Evolutionary conservation across 306 rosid species (phyloP).

Genomic region (Lathyrus sativus): DNA sequence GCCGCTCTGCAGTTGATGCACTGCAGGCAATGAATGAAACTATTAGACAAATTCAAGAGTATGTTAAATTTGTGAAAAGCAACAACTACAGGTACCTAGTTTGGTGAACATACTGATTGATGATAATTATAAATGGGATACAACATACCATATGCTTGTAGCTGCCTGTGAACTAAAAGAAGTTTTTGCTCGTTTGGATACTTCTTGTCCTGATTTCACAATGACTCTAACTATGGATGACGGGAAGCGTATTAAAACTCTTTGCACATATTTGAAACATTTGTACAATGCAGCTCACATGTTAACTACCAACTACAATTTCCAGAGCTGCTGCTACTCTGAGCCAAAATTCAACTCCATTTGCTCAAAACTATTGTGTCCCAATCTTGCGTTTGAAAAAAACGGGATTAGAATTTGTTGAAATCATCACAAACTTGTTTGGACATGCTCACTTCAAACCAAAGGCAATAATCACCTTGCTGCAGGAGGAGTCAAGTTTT

Average conservation of each 20-base stretch:
- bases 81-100: constrained; percentile 76
- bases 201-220: constrained; percentile 57
- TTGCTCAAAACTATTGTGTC: no score
- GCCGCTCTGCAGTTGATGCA: no score
- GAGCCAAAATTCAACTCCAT: no score
- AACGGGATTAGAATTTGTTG: no score
- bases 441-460: no score
- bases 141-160: constrained; percentile 80
- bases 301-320: no score
- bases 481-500: no score
- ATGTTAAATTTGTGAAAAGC: constrained; percentile 78
- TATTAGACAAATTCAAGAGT: constrained; percentile 64
- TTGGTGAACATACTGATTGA: constrained; percentile 60
- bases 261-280: constrained; percentile 66
- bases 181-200: constrained; percentile 76
- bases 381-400: no score
- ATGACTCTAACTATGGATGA: constrained; percentile 60
- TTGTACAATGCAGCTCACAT: constrained; percentile 79
- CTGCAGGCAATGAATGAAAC: constrained; percentile 53
- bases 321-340: no score
- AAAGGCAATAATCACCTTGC: no score
- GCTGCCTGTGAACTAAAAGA: no score
- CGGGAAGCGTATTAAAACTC: constrained; percentile 72
- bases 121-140: constrained; percentile 75
- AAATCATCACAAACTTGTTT: no score